These are phyloP conservation scores for Tardiomyces blankii DNA, from an alignment of 1,139 yeast genomes.

Conservation along the genomic window DNA sequence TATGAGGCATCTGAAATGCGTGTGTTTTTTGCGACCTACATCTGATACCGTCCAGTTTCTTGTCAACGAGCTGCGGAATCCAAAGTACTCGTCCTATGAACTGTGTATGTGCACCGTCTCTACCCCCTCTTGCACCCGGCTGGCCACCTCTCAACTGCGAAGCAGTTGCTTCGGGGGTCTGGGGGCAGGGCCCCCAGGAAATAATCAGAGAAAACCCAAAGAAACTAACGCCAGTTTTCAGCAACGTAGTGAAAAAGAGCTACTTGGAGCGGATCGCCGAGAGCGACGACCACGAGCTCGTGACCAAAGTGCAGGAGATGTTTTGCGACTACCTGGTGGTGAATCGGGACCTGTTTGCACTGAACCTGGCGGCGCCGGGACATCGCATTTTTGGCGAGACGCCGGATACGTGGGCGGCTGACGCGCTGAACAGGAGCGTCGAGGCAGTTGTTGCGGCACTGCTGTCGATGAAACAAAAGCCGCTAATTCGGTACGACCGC, in stretches of 20 bases:
- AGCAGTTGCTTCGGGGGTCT: too few species aligned
- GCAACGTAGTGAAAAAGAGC: slow-evolving; percentile 59
- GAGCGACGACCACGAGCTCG: slow-evolving; percentile 76
- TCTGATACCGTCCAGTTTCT: slow-evolving; percentile 50
- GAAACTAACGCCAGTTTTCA: slow-evolving; percentile 34
- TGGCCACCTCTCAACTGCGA: too few species aligned
- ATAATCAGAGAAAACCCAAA: too few species aligned
- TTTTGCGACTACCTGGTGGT: slow-evolving; percentile 75
- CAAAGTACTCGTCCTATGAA: slow-evolving; percentile 70
- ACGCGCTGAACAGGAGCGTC: slow-evolving; percentile 36
- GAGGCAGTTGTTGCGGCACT: slow-evolving; percentile 54
- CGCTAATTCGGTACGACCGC: slow-evolving; percentile 65
- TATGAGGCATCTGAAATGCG: slow-evolving; percentile 74
- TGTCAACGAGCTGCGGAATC: slow-evolving; percentile 56
- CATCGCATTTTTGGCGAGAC: slow-evolving; percentile 18
- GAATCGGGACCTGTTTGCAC: slow-evolving; percentile 54
- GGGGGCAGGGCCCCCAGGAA: too few species aligned
- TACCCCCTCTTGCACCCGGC: too few species aligned
- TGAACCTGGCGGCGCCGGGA: slow-evolving; percentile 25
- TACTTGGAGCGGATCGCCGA: slow-evolving; percentile 83
- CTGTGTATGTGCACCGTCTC: slow-evolving; percentile 26
- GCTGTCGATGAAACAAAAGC: slow-evolving; percentile 64
- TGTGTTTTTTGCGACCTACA: slow-evolving; percentile 69
- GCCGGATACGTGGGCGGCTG: slow-evolving; percentile 36
- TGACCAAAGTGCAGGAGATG: slow-evolving; percentile 64